Conservation (phyloP, 345 rosid species). For the Populus euphratica region DNA sequence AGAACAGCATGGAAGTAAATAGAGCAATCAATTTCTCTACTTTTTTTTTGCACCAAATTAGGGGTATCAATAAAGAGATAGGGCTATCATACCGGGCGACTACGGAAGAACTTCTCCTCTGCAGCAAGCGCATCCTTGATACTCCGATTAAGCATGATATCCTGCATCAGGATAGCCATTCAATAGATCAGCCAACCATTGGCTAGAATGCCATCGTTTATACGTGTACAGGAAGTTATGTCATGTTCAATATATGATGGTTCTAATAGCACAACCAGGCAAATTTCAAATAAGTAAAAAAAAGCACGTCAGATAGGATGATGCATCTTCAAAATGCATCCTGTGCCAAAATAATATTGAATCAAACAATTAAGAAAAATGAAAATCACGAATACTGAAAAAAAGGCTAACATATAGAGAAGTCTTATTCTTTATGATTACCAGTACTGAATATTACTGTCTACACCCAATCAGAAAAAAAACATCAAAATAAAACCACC, state of each 20-base stretch:
- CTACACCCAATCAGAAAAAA: neutral
- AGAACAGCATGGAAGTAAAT: neutral
- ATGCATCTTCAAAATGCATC: neutral
- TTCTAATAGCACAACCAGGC: neutral
- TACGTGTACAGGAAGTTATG: too few relatives aligned
- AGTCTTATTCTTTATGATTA: neutral
- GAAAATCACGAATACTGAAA: neutral
- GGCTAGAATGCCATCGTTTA: too few relatives aligned
- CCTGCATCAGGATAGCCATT: constrained; percentile 38
- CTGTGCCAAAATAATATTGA: neutral
- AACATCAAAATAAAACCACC: neutral
- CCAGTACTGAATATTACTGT: neutral
- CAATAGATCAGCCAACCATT: neutral
- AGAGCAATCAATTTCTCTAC: neutral
- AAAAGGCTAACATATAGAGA: neutral
- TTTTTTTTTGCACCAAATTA: constrained; percentile 1
- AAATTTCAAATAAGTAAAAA: neutral
- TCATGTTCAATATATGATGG: too few relatives aligned
- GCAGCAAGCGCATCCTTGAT: constrained; percentile 87
- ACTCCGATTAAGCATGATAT: constrained; percentile 75
- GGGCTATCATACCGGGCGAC: constrained; percentile 71
- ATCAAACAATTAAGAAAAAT: neutral
- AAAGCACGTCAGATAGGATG: neutral
- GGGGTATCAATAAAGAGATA: constrained; percentile 7
- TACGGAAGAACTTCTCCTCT: constrained; percentile 75